Evolutionary conservation across 805 yeast species (phyloP).

Genomic region (Candida palmyrensis): DNA sequence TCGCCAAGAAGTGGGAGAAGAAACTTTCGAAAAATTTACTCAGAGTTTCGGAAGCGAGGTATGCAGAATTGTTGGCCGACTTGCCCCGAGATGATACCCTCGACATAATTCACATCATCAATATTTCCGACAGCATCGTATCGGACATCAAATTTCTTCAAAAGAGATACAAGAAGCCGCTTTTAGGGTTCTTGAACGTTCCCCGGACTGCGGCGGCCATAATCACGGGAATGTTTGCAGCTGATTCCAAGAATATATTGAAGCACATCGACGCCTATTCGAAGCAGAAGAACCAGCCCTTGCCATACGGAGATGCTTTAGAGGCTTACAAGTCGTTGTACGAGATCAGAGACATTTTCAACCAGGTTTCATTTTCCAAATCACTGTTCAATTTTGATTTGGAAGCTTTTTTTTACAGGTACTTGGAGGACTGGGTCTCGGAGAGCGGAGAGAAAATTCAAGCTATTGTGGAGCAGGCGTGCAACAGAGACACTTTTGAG

Average conservation of each 20-base stretch:
- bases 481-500: constrained; percentile 53
- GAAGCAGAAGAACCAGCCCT: constrained; percentile 21
- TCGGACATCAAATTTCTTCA: constrained; percentile 47
- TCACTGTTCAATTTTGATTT: constrained; percentile 44
- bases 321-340: constrained; percentile 49
- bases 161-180: constrained; percentile 53
- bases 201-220: constrained; percentile 44
- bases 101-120: constrained; percentile 49
- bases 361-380: constrained; percentile 39
- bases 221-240: constrained; percentile 47
- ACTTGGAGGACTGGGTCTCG: constrained; percentile 31
- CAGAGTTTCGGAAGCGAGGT: constrained; percentile 31
- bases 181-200: constrained; percentile 55
- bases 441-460: constrained; percentile 44
- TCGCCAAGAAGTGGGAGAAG: constrained; percentile 44
- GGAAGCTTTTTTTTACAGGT: constrained; percentile 49
- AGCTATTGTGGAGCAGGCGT: constrained; percentile 48
- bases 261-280: constrained; percentile 43
- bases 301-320: constrained; percentile 52
- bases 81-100: constrained; percentile 59
- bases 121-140: constrained; percentile 51
- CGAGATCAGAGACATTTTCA: constrained; percentile 48
- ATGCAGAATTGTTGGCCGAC: constrained; percentile 33
- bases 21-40: constrained; percentile 29
- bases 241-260: constrained; percentile 49